These are phyloP conservation scores for Artemisia tridentata DNA, from an alignment of 129 eudicot species.

Conservation along the genomic window DNA sequence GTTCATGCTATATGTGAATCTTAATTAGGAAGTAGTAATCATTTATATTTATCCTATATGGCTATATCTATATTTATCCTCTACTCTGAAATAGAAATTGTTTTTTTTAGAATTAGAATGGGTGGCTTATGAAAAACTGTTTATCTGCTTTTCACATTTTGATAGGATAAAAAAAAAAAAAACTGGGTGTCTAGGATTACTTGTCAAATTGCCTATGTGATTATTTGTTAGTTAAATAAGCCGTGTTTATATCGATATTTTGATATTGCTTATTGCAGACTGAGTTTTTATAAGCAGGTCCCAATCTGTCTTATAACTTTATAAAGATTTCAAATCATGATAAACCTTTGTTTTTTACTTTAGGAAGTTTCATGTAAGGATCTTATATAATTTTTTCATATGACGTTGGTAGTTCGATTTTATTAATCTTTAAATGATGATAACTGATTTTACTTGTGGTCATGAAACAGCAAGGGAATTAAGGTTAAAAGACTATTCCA, in stretches of 20 bases:
- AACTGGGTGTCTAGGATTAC: no score
- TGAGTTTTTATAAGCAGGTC: no score
- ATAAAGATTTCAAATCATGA: not conserved
- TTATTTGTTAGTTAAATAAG: no score
- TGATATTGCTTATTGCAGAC: no score
- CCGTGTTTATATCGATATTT: no score
- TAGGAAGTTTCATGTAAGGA: constrained; percentile 1
- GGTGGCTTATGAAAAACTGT: no score
- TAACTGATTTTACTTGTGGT: constrained; percentile 13
- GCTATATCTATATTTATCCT: no score
- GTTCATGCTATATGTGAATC: constrained; percentile 10
- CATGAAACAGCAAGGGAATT: constrained; percentile 37
- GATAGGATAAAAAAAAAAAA: no score
- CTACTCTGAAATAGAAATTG: no score
- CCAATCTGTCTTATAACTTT: not conserved
- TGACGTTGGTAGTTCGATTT: not conserved
- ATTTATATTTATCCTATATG: not conserved
- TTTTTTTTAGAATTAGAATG: no score
- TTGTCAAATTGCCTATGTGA: no score
- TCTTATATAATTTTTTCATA: not conserved
- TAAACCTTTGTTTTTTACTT: constrained; percentile 18
- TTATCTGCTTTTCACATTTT: no score
- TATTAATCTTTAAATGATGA: constrained; percentile 6
- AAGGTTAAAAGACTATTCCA: constrained; percentile 31
- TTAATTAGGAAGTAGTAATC: constrained; percentile 10